Percentiles rank a stretch among this genome's conserved stretches.
Evolutionary conservation across 1,284 basidiomycete species (phyloP).

Genomic region (Cryptococcus sp.): DNA sequence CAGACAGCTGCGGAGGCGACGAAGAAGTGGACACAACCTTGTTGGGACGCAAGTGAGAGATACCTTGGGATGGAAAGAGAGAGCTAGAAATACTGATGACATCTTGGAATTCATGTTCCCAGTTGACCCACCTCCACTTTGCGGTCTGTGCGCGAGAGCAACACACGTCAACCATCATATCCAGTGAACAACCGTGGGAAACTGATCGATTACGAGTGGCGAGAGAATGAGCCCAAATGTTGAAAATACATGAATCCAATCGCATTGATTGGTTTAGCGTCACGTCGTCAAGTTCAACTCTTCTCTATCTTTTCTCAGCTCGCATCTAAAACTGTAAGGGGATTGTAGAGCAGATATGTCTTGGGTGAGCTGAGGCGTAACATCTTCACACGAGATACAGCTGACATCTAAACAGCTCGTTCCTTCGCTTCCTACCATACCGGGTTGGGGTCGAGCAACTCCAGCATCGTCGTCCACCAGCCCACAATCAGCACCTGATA

Average conservation of each 20-base stretch:
- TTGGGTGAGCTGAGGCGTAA: constrained; percentile 27
- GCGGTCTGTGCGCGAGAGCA: background rate
- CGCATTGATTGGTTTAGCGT: too few relatives aligned
- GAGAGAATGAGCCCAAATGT: too few relatives aligned
- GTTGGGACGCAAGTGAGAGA: too few relatives aligned
- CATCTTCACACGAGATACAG: background rate
- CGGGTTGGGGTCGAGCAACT: constrained; percentile 7
- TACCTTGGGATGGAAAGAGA: too few relatives aligned
- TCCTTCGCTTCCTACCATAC: constrained; percentile 10
- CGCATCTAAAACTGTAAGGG: background rate
- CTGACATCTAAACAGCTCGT: constrained; percentile 7
- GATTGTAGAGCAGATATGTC: constrained; percentile 19
- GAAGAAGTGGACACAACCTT: too few relatives aligned
- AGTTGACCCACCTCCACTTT: constrained; percentile 12
- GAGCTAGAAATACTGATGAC: too few relatives aligned
- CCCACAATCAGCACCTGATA: background rate
- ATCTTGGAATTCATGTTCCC: too few relatives aligned
- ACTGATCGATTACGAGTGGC: too few relatives aligned
- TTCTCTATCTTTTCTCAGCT: background rate
- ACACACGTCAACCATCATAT: background rate
- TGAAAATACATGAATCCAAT: too few relatives aligned
- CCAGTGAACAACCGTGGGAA: constrained; percentile 8
- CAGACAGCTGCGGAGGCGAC: too few relatives aligned
- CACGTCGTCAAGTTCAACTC: too few relatives aligned
- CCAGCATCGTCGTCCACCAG: constrained; percentile 7